phyloP scores from a whole-genome alignment of 345 rosid species.

The Alliaria petiolata region DNA sequence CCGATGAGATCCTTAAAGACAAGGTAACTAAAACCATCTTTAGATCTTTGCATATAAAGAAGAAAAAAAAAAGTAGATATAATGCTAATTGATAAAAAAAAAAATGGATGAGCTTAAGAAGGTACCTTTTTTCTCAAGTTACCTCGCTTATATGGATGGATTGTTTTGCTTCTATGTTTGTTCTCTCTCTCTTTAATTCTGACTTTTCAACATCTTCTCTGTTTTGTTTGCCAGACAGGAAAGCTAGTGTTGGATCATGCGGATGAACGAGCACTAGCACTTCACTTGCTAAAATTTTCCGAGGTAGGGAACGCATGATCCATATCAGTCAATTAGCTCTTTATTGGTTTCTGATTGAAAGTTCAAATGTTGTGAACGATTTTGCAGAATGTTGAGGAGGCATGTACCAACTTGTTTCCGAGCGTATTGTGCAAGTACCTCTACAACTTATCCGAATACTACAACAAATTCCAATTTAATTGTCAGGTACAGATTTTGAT shows the following conservation, averaged over 20 bases:
- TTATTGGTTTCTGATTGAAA: too few species aligned
- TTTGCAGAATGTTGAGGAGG: conserved; percentile 68
- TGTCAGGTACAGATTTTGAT: background rate
- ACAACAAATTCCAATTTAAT: conserved; percentile 62
- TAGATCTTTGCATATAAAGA: too few species aligned
- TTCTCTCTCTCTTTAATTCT: background rate
- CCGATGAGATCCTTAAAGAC: too few species aligned
- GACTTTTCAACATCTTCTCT: background rate
- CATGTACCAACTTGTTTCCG: conserved; percentile 61
- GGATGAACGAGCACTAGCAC: conserved; percentile 64
- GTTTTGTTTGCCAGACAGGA: conserved; percentile 37
- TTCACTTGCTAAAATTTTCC: conserved; percentile 66
- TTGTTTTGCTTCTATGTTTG: too few species aligned
- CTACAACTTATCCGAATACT: conserved; percentile 58
- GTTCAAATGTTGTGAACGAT: background rate
- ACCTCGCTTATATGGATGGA: too few species aligned
- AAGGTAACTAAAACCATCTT: too few species aligned
- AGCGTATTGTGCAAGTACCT: conserved; percentile 70
- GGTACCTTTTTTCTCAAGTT: too few species aligned
- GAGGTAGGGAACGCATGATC: conserved; percentile 40
- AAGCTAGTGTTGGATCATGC: conserved; percentile 39
- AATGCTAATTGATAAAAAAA: conserved; percentile 58
- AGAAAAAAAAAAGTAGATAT: too few species aligned
- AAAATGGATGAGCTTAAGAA: conserved; percentile 51
- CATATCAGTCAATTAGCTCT: background rate